Conservation (phyloP, 495 filamentous ascomycete genomes). For the Penicillium parvum region DNA sequence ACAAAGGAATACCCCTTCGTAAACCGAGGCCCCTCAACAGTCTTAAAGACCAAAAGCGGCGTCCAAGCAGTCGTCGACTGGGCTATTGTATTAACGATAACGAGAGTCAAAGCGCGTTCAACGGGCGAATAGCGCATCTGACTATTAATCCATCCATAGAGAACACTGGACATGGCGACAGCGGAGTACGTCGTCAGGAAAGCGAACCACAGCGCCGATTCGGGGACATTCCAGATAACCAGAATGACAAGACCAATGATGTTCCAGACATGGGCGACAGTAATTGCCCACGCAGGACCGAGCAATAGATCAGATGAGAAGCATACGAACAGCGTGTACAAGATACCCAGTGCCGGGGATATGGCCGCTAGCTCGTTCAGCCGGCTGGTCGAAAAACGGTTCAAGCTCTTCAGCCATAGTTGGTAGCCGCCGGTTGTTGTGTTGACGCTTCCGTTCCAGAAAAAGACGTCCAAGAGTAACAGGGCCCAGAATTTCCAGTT, state of each 20-base stretch:
- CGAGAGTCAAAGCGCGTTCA: conserved; percentile 52
- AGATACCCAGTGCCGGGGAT: conserved; percentile 40
- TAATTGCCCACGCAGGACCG: conserved; percentile 42
- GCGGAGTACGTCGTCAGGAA: conserved; percentile 35
- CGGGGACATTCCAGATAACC: conserved; percentile 48
- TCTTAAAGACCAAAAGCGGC: conserved; percentile 37
- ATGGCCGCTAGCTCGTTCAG: conserved; percentile 43
- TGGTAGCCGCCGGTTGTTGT: conserved; percentile 31
- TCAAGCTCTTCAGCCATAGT: conserved; percentile 43
- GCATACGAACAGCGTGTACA: conserved; percentile 42
- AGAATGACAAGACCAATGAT: conserved; percentile 39
- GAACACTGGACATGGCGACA: conserved; percentile 32
- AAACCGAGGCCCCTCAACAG: conserved; percentile 44
- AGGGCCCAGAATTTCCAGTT: conserved; percentile 39
- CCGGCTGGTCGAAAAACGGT: conserved; percentile 35
- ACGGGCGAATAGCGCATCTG: conserved; percentile 48
- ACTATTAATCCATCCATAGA: conserved; percentile 48
- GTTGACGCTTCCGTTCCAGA: conserved; percentile 43
- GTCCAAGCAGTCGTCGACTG: conserved; percentile 45
- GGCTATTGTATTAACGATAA: conserved; percentile 47
- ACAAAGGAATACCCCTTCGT: conserved; percentile 47
- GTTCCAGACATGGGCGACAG: conserved; percentile 38
- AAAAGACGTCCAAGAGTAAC: conserved; percentile 43
- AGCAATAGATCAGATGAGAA: conserved; percentile 46
- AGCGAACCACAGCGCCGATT: conserved; percentile 46